A percentile compares a stretch with the other conserved stretches of the same genome.
Conservation (phyloP, 2,329 filamentous ascomycete genomes). For the Aspergillus piperis region DNA sequence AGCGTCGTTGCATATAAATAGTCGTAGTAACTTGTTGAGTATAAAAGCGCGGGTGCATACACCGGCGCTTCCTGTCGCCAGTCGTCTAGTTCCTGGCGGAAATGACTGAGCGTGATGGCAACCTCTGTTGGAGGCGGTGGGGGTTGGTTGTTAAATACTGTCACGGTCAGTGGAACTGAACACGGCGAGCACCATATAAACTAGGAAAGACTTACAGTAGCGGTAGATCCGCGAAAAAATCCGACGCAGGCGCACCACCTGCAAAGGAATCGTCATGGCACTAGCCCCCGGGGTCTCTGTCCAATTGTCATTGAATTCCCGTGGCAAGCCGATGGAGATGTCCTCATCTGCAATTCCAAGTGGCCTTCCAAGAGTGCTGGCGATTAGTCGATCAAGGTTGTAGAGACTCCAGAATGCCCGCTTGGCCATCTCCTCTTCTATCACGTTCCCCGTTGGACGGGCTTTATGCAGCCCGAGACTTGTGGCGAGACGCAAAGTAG, state of each 20-base stretch:
- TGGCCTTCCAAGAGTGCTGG: conserved; percentile 43
- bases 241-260: conserved; percentile 39
- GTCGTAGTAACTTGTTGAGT: conserved; percentile 45
- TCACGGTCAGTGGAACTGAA: conserved; percentile 5
- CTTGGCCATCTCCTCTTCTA: conserved; percentile 44
- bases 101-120: conserved; percentile 29
- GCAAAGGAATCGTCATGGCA: conserved; percentile 42
- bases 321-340: conserved; percentile 40
- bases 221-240: conserved; percentile 44
- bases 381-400: conserved; percentile 46
- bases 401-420: conserved; percentile 49
- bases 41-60: conserved; percentile 39
- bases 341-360: conserved; percentile 46
- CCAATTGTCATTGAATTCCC: conserved; percentile 44
- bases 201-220: conserved; percentile 31
- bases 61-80: conserved; percentile 41
- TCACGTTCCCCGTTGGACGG: conserved; percentile 27
- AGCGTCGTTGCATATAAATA: conserved; percentile 44
- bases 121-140: conserved; percentile 31
- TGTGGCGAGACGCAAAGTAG: conserved; percentile 39
- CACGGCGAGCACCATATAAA: background rate
- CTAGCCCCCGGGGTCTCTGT: conserved; percentile 38
- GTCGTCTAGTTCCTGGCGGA: conserved; percentile 41
- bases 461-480: conserved; percentile 42
- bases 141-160: conserved; percentile 41